A percentile compares a stretch with the other conserved stretches of the same genome.
phyloP scores from a whole-genome alignment of 163 green algal species.

The Prototheca cutis region DNA sequence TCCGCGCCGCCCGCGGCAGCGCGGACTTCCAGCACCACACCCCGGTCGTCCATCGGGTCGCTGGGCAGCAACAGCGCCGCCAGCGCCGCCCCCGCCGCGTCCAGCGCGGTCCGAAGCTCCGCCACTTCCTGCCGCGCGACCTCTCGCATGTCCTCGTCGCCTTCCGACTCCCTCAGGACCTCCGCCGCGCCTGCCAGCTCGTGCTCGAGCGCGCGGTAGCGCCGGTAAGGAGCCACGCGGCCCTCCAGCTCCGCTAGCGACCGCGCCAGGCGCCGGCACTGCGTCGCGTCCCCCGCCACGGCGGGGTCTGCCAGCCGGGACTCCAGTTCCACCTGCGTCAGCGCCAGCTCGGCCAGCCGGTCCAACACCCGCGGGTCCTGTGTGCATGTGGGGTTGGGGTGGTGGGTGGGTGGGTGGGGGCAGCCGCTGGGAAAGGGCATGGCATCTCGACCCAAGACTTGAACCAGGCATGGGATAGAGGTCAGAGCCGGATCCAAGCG shows the following conservation, averaged over 20 bases:
- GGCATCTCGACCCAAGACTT: no score
- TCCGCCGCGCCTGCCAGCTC: slow-evolving; percentile 55
- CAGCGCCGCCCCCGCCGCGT: slow-evolving; percentile 46
- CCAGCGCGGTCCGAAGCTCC: slow-evolving; percentile 30
- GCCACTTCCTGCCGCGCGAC: slow-evolving; percentile 75
- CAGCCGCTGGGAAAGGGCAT: no score
- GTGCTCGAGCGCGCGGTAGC: slow-evolving; percentile 42
- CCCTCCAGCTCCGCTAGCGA: slow-evolving; percentile 62
- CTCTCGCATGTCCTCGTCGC: slow-evolving; percentile 59
- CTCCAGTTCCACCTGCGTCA: slow-evolving; percentile 56
- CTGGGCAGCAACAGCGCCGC: slow-evolving; percentile 80
- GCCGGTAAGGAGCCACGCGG: slow-evolving; percentile 37
- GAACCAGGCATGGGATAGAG: no score
- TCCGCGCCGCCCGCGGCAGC: slow-evolving; percentile 73
- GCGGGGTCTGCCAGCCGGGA: slow-evolving; percentile 67
- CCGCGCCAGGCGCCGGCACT: slow-evolving; percentile 71
- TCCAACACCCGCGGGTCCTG: slow-evolving; percentile 60
- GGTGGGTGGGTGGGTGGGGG: no score
- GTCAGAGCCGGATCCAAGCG: no score
- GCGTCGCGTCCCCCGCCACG: slow-evolving; percentile 45
- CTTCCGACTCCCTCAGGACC: slow-evolving; percentile 61
- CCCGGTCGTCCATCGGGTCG: slow-evolving; percentile 88
- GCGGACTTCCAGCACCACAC: slow-evolving; percentile 88
- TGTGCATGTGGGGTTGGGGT: neutral
- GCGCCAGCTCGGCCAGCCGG: slow-evolving; percentile 55